phyloP scores from a whole-genome alignment of 805 yeast genomes.

The Hanseniaspora opuntiae region DNA sequence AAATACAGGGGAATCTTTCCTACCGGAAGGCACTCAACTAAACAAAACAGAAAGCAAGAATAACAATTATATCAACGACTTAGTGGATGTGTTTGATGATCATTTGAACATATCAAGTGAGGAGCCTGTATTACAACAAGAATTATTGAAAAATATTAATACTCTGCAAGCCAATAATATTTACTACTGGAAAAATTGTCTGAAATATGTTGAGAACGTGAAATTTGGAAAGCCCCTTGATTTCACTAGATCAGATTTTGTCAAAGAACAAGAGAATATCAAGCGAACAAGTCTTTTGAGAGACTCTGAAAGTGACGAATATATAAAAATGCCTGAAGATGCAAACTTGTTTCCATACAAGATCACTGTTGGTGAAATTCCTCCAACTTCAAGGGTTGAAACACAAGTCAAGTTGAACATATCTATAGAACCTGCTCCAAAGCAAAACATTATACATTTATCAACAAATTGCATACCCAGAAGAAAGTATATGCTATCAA shows the following conservation, averaged over 20 bases:
- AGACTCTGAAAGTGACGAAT: slow-evolving; percentile 5
- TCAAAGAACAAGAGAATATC: slow-evolving; percentile 2
- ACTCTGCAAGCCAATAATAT: not conserved
- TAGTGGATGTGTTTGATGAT: slow-evolving; percentile 1
- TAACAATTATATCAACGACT: not conserved
- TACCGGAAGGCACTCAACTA: not conserved
- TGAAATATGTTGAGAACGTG: not conserved
- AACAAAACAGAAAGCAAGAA: not conserved
- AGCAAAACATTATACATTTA: slow-evolving; percentile 56
- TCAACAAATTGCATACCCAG: slow-evolving; percentile 83
- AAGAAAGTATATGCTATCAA: slow-evolving; percentile 60
- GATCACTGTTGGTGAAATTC: slow-evolving; percentile 29
- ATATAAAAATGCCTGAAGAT: slow-evolving; percentile 3
- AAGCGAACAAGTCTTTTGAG: not conserved
- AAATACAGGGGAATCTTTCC: not conserved
- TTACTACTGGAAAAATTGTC: slow-evolving; percentile 3
- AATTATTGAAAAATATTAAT: not conserved
- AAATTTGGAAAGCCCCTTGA: not conserved
- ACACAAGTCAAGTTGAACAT: slow-evolving; percentile 78
- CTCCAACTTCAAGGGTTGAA: slow-evolving; percentile 79
- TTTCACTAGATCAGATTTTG: slow-evolving; percentile 6
- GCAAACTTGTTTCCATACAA: not conserved
- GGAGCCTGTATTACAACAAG: not conserved
- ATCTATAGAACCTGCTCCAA: slow-evolving; percentile 61
- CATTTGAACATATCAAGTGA: not conserved